Percentiles rank a stretch among this genome's conserved stretches.
Evolutionary conservation across 495 filamentous ascomycete species (phyloP).

Genomic region (Cairneyella variabilis): DNA sequence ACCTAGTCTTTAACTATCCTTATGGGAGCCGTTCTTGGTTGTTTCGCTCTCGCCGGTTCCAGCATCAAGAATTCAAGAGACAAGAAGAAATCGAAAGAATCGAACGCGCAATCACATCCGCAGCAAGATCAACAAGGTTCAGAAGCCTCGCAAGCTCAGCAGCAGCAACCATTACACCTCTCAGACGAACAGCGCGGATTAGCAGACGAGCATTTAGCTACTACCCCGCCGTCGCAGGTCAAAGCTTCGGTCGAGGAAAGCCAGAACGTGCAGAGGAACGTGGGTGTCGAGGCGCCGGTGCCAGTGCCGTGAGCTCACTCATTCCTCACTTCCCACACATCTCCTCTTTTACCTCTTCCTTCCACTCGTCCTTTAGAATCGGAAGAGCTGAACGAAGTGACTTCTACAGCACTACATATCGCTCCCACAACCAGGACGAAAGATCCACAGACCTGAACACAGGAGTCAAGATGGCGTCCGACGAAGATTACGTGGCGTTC

Average conservation of each 20-base stretch:
- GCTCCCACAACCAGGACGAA: background rate
- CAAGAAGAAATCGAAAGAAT: conserved; percentile 9
- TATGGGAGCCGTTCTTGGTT: conserved; percentile 21
- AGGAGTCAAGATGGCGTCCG: conserved; percentile 57
- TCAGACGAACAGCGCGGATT: conserved; percentile 9
- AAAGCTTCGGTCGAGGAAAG: background rate
- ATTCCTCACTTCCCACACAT: too few species aligned
- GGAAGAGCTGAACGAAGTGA: background rate
- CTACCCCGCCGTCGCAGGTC: background rate
- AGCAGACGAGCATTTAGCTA: conserved; percentile 14
- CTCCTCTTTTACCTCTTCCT: background rate
- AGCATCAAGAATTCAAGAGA: conserved; percentile 7
- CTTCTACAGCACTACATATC: conserved; percentile 9
- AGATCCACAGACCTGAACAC: background rate
- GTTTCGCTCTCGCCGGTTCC: conserved; percentile 1
- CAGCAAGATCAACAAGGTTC: too few species aligned
- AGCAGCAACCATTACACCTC: conserved; percentile 19
- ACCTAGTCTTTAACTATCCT: too few species aligned
- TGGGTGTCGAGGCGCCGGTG: conserved; percentile 4
- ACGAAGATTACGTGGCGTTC: conserved; percentile 77
- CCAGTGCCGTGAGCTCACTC: conserved; percentile 15
- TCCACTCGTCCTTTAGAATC: background rate
- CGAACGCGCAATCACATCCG: too few species aligned
- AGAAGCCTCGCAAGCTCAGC: too few species aligned
- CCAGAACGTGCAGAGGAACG: background rate